Percentiles rank a stretch among this genome's conserved stretches.
Conservation (phyloP, 2,329 filamentous ascomycete genomes). For the Aspergillus terreus region DNA sequence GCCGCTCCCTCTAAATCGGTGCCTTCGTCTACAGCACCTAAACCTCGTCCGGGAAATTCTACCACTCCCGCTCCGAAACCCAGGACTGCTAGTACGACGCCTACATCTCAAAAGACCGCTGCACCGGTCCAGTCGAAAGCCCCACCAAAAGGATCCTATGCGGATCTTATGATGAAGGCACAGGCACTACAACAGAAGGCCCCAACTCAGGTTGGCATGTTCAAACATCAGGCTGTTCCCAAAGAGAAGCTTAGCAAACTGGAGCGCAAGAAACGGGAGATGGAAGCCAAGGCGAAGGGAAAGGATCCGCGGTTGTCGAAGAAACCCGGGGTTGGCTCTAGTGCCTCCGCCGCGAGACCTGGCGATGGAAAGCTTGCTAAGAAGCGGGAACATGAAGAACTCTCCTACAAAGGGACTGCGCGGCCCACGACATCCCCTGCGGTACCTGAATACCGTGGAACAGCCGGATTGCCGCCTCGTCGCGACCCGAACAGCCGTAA, state of each 20-base stretch:
- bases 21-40: conserved; percentile 17
- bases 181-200: conserved; percentile 51
- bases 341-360: conserved; percentile 19
- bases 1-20: conserved; percentile 15
- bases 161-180: conserved; percentile 57
- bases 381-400: conserved; percentile 30
- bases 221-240: conserved; percentile 53
- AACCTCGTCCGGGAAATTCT: conserved; percentile 13
- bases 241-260: conserved; percentile 56
- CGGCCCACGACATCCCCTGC: conserved; percentile 25
- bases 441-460: conserved; percentile 38
- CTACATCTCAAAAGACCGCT: conserved; percentile 14
- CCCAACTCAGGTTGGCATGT: conserved; percentile 45
- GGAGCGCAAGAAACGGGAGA: conserved; percentile 47
- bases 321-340: conserved; percentile 20
- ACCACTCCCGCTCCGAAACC: conserved; percentile 15
- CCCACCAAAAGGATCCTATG: conserved; percentile 57
- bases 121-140: conserved; percentile 34
- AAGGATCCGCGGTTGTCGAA: conserved; percentile 32
- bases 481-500: conserved; percentile 24
- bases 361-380: conserved; percentile 19
- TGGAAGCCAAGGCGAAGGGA: conserved; percentile 40
- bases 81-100: conserved; percentile 13
- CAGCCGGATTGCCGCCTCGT: conserved; percentile 33
- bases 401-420: conserved; percentile 38